phyloP scores from a whole-genome alignment of 2,329 filamentous ascomycete genomes.

The Ceratocystis harringtonii region DNA sequence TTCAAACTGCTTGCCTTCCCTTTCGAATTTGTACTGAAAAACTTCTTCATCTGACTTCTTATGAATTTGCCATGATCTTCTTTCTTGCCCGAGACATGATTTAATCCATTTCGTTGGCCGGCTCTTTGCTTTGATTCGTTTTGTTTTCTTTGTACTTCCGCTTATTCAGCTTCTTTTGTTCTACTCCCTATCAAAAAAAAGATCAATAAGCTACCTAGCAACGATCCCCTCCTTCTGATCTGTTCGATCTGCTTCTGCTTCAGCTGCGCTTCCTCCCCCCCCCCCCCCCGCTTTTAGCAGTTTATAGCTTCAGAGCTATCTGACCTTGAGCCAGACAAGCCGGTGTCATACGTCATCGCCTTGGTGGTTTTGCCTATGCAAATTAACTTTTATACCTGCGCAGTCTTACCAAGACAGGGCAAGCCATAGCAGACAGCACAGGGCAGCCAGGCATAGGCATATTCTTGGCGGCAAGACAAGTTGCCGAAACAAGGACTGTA shows the following conservation, averaged over 20 bases:
- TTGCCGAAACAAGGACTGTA: not conserved
- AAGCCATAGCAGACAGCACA: not conserved
- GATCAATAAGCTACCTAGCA: too few species aligned
- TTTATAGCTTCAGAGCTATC: not conserved
- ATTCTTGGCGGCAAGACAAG: not conserved
- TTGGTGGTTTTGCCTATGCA: not conserved
- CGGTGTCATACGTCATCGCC: not conserved
- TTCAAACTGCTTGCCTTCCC: too few species aligned
- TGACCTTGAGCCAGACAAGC: not conserved
- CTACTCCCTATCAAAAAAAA: not conserved
- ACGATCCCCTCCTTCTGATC: not conserved
- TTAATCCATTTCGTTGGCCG: too few species aligned
- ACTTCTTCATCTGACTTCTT: too few species aligned
- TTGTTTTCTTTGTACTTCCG: not conserved
- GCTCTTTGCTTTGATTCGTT: not conserved
- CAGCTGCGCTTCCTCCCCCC: not conserved
- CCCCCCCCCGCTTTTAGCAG: not conserved
- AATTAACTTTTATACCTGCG: not conserved
- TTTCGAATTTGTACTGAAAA: too few species aligned
- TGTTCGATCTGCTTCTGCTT: not conserved
- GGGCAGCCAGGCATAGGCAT: not conserved
- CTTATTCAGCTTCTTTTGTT: not conserved
- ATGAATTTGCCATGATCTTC: too few species aligned
- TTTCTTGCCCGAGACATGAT: too few species aligned
- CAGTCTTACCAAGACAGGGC: not conserved